A percentile compares a stretch with the other conserved stretches of the same genome.
phyloP scores from a whole-genome alignment of 225 moss, liverwort and hornwort species.

The Ulota crispa region DNA sequence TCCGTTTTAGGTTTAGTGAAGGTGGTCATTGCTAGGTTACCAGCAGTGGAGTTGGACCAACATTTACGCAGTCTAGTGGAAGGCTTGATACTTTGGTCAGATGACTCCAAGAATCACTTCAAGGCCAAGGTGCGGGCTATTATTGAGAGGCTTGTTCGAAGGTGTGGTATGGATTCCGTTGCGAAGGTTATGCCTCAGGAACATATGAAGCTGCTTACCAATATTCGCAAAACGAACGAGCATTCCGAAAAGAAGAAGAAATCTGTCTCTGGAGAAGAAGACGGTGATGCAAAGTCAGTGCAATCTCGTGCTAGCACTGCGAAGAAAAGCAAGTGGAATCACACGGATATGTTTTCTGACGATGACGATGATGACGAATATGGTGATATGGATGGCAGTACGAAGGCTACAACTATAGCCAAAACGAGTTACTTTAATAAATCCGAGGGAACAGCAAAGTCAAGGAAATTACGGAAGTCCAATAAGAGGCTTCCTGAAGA shows the following conservation, averaged over 20 bases:
- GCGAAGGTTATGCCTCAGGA: conserved; percentile 88
- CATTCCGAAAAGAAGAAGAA: conserved; percentile 83
- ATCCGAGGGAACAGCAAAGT: conserved; percentile 61
- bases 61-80: conserved; percentile 82
- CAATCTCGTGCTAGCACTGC: conserved; percentile 88
- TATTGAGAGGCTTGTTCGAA: conserved; percentile 90
- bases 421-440: conserved; percentile 57
- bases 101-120: conserved; percentile 99
- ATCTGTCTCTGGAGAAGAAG: conserved; percentile 49
- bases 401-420: conserved; percentile 59
- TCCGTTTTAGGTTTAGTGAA: conserved; percentile 93
- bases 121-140: conserved; percentile 96
- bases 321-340: conserved; percentile 94
- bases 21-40: conserved; percentile 91
- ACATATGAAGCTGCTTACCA: conserved; percentile 93
- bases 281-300: conserved; percentile 65
- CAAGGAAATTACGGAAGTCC: conserved; percentile 70
- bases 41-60: conserved; percentile 71
- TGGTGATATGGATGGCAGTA: conserved; percentile 64
- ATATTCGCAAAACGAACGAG: conserved; percentile 90
- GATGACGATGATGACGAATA: conserved; percentile 69
- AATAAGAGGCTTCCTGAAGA: conserved; percentile 95
- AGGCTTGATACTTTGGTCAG: conserved; percentile 97
- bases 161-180: conserved; percentile 93
- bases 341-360: conserved; percentile 92